phyloP scores from a whole-genome alignment of 2,329 filamentous ascomycete genomes.

The Lachnellula subtilissima region DNA sequence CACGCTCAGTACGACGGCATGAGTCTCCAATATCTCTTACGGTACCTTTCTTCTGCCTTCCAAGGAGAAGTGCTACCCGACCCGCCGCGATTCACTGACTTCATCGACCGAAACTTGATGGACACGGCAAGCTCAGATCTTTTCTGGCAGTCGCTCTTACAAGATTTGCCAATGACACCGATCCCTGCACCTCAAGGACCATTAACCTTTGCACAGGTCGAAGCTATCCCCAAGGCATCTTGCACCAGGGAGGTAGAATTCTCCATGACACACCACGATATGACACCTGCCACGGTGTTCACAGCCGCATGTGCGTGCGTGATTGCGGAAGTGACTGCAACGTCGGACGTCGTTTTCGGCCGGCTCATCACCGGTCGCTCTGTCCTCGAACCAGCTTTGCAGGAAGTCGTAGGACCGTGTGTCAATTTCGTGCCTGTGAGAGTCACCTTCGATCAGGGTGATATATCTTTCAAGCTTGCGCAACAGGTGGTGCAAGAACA shows the following conservation, averaged over 20 bases:
- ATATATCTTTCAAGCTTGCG: too few relatives aligned
- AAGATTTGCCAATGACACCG: background rate
- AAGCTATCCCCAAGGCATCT: background rate
- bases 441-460: constrained; percentile 29
- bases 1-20: constrained; percentile 61
- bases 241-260: background rate
- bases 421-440: constrained; percentile 40
- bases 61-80: background rate
- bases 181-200: constrained; percentile 3
- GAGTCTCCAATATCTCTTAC: constrained; percentile 40
- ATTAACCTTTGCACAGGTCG: background rate
- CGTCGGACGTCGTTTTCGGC: constrained; percentile 38
- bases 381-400: constrained; percentile 33
- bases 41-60: constrained; percentile 3
- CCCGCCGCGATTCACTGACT: background rate
- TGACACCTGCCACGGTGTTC: constrained; percentile 10
- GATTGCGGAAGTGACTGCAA: constrained; percentile 33
- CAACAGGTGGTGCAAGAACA: too few relatives aligned
- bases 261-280: too few relatives aligned
- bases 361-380: constrained; percentile 39
- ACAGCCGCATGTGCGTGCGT: constrained; percentile 36
- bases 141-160: background rate
- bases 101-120: constrained; percentile 12
- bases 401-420: constrained; percentile 38
- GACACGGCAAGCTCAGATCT: background rate